A percentile compares a stretch with the other conserved stretches of the same genome.
Evolutionary conservation across 2,329 filamentous ascomycete species (phyloP).

Genomic region (Ambrosiella cleistominuta): DNA sequence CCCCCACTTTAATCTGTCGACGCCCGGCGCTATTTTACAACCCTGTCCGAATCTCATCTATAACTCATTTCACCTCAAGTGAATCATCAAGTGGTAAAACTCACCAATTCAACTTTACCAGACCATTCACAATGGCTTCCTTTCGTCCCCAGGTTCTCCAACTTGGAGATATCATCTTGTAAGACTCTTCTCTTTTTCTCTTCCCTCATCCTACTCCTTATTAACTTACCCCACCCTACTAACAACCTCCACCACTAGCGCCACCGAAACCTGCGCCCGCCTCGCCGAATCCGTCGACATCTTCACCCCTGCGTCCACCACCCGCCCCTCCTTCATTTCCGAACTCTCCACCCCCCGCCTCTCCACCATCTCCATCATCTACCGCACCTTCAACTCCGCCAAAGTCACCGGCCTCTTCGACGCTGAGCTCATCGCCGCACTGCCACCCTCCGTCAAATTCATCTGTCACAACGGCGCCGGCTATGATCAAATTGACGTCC

Average conservation of each 20-base stretch:
- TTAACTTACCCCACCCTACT: background rate
- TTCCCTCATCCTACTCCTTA: background rate
- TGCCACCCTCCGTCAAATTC: conserved; percentile 37
- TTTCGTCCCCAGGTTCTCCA: background rate
- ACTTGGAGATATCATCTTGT: background rate
- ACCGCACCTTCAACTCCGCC: conserved; percentile 52
- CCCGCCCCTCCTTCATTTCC: conserved; percentile 48
- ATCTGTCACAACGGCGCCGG: conserved; percentile 56
- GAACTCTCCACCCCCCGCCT: conserved; percentile 47
- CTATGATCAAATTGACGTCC: conserved; percentile 66
- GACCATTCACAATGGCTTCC: background rate
- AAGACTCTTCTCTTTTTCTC: background rate
- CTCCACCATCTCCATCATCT: conserved; percentile 47
- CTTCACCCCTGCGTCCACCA: conserved; percentile 40
- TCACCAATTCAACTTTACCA: no score
- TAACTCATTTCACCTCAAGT: background rate
- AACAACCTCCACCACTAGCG: conserved; percentile 27
- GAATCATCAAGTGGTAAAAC: no score
- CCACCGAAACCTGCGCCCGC: conserved; percentile 44
- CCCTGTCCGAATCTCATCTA: background rate
- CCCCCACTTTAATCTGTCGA: background rate
- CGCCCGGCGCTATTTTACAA: background rate
- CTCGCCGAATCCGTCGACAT: conserved; percentile 48
- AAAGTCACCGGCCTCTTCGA: conserved; percentile 52
- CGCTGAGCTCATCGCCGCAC: conserved; percentile 43